These are phyloP conservation scores for Pulveroboletus sp. DNA, from an alignment of 768 basidiomycete species.

Conservation along the genomic window DNA sequence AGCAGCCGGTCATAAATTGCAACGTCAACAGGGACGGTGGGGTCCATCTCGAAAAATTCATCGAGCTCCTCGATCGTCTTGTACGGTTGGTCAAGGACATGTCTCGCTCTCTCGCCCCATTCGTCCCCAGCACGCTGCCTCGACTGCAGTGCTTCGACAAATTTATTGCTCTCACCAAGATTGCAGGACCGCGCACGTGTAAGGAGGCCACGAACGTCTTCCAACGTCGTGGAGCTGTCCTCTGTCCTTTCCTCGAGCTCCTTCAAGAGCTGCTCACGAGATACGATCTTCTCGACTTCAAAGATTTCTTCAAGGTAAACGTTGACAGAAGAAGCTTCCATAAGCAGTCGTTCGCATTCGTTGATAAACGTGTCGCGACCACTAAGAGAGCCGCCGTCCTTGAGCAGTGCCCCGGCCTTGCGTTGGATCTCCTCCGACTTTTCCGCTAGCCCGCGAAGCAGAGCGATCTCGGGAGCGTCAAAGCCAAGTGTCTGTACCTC, in stretches of 20 bases:
- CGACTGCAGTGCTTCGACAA: conserved; percentile 59
- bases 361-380: conserved; percentile 55
- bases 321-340: conserved; percentile 71
- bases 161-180: conserved; percentile 59
- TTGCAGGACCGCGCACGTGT: conserved; percentile 65
- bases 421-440: conserved; percentile 61
- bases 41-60: conserved; percentile 60
- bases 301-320: conserved; percentile 77
- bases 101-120: conserved; percentile 73
- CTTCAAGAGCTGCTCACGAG: conserved; percentile 68
- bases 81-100: conserved; percentile 59
- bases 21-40: conserved; percentile 65
- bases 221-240: conserved; percentile 60
- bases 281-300: conserved; percentile 75
- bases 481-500: conserved; percentile 82
- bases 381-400: conserved; percentile 35
- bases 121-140: conserved; percentile 62
- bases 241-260: conserved; percentile 75
- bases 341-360: conserved; percentile 67
- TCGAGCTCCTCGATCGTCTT: conserved; percentile 78
- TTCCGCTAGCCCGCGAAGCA: conserved; percentile 49
- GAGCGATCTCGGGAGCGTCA: conserved; percentile 69
- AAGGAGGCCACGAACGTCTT: conserved; percentile 72
- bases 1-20: conserved; percentile 62
- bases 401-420: conserved; percentile 52